Percentiles rank a stretch among this genome's conserved stretches.
phyloP scores from a whole-genome alignment of 192 early-diverging fungal genomes.

The Rhizoclosmatium globosum region DNA sequence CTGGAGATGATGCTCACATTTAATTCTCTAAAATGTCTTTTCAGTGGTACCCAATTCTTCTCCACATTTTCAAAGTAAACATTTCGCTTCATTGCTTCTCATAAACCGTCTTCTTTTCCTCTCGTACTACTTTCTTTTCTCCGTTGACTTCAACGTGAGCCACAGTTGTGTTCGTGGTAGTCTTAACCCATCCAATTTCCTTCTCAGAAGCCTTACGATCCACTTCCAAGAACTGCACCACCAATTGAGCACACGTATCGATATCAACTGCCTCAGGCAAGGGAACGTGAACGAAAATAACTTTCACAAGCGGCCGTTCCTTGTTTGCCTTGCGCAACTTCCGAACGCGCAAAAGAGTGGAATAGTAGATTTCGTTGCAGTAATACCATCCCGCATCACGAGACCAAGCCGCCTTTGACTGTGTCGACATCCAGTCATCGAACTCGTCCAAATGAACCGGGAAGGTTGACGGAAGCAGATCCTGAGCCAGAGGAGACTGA shows the following conservation, averaged over 20 bases:
- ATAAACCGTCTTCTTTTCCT: no score
- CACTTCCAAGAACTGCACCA: slow-evolving; percentile 8
- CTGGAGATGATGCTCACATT: no score
- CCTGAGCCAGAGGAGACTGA: neutral
- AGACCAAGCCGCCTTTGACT: slow-evolving; percentile 1
- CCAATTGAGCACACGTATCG: slow-evolving; percentile 3
- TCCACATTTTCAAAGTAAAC: no score
- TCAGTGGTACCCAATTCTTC: no score
- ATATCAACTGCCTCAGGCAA: neutral
- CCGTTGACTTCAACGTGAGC: no score
- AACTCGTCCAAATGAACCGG: neutral
- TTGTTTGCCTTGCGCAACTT: neutral
- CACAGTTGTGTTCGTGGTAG: no score
- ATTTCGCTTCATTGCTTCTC: no score
- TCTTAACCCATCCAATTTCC: no score
- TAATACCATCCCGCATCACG: slow-evolving; percentile 31
- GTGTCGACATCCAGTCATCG: slow-evolving; percentile 4
- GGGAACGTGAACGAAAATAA: slow-evolving; percentile 31
- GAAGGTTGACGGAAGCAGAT: slow-evolving; percentile 29
- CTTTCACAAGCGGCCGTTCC: neutral
- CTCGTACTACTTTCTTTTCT: no score
- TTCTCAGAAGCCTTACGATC: neutral
- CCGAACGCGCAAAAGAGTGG: neutral
- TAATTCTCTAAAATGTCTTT: no score
- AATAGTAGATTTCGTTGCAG: slow-evolving; percentile 35